These are phyloP conservation scores for Lycium ferocissimum DNA, from an alignment of 257 asterid genomes.

Conservation along the genomic window DNA sequence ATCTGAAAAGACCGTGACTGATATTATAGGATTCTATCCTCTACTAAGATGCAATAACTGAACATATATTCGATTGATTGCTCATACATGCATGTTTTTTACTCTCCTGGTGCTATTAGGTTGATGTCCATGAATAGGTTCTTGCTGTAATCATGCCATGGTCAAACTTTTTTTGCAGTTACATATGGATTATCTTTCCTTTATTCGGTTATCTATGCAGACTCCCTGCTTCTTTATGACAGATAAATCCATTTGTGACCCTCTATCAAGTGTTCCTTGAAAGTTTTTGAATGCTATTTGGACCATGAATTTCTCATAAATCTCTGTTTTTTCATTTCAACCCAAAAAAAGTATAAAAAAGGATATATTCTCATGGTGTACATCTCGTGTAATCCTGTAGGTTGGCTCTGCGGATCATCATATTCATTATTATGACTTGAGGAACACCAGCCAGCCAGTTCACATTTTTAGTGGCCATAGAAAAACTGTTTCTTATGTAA, in stretches of 20 bases:
- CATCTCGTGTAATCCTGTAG: conserved; percentile 29
- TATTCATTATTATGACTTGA: conserved; percentile 54
- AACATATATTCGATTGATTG: background rate
- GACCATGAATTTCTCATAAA: conserved; percentile 16
- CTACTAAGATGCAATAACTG: conserved; percentile 1
- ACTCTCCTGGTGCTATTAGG: background rate
- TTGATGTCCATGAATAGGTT: conserved; percentile 6
- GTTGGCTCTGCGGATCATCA: conserved; percentile 62
- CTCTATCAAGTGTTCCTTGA: background rate
- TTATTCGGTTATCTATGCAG: background rate
- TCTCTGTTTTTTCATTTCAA: background rate
- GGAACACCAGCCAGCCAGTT: conserved; percentile 49
- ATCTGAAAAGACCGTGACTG: background rate
- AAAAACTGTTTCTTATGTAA: conserved; percentile 55
- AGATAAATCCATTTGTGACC: background rate
- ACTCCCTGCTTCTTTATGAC: background rate
- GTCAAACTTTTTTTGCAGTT: background rate
- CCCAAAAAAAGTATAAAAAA: background rate
- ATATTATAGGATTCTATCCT: conserved; percentile 7
- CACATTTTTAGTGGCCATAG: conserved; percentile 53
- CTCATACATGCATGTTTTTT: conserved; percentile 19
- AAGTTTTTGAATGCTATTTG: conserved; percentile 20
- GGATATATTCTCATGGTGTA: background rate
- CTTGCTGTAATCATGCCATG: background rate
- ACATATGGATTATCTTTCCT: background rate